Percentiles rank a stretch among this genome's conserved stretches.
Conservation (phyloP, 2,329 filamentous ascomycete species). For the Phaeoacremonium minimum region DNA sequence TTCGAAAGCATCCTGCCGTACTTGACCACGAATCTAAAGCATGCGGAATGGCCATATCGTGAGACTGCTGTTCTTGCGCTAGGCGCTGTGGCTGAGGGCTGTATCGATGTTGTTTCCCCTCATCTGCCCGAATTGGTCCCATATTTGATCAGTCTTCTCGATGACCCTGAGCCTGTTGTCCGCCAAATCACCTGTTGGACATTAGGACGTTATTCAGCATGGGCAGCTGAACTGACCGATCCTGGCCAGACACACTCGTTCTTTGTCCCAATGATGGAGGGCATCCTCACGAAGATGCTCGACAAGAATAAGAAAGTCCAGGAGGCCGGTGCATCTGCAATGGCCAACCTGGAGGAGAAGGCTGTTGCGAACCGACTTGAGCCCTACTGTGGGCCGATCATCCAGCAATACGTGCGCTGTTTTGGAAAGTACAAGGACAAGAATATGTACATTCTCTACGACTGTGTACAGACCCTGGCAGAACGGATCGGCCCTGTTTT, state of each 20-base stretch:
- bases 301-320: constrained; percentile 98
- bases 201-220: constrained; percentile 85
- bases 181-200: constrained; percentile 98
- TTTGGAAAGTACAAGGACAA: constrained; percentile 96
- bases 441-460: constrained; percentile 98
- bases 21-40: constrained; percentile 81
- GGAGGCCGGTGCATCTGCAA: constrained; percentile 91
- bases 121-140: constrained; percentile 87
- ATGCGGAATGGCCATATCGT: constrained; percentile 84
- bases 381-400: constrained; percentile 84
- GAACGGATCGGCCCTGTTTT: constrained; percentile 83
- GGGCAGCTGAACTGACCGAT: constrained; percentile 75
- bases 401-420: constrained; percentile 87
- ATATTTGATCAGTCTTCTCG: constrained; percentile 81
- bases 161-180: constrained; percentile 84
- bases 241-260: constrained; percentile 65
- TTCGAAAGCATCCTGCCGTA: constrained; percentile 93
- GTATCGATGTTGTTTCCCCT: constrained; percentile 82
- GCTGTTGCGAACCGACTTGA: constrained; percentile 74
- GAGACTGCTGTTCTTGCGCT: constrained; percentile 93
- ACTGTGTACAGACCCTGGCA: constrained; percentile 94
- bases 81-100: constrained; percentile 91
- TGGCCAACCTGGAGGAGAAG: constrained; percentile 93
- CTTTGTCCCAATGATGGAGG: constrained; percentile 97
- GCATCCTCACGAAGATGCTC: constrained; percentile 89